phyloP scores from a whole-genome alignment of 192 early-diverging fungal genomes.

The Podila verticillata region DNA sequence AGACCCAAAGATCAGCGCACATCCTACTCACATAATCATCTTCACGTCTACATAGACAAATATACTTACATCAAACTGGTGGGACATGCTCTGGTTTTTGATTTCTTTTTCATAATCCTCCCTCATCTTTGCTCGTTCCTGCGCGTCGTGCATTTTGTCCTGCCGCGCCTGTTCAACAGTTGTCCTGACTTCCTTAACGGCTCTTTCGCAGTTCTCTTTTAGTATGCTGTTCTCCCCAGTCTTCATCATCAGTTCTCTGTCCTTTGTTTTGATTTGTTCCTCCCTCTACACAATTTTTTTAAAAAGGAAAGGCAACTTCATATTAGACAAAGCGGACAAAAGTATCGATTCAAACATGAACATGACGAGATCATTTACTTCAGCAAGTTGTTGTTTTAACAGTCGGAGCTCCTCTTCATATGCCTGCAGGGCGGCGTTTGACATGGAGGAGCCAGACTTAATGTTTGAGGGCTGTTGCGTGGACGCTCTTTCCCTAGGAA shows the following conservation, averaged over 20 bases:
- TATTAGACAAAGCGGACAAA: neutral
- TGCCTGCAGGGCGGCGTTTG: too few species aligned
- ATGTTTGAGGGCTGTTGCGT: too few species aligned
- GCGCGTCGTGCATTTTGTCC: neutral
- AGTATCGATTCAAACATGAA: neutral
- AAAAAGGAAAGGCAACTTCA: neutral
- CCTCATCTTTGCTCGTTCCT: conserved; percentile 15
- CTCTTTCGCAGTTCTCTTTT: conserved; percentile 14
- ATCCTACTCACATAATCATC: neutral
- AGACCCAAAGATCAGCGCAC: neutral
- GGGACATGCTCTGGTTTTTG: conserved; percentile 16
- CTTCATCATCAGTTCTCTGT: conserved; percentile 14
- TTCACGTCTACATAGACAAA: neutral
- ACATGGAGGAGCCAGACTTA: too few species aligned
- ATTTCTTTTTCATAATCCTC: conserved; percentile 22
- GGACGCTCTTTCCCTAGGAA: too few species aligned
- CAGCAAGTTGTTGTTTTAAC: too few species aligned
- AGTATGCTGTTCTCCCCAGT: conserved; percentile 17
- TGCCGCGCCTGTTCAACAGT: neutral
- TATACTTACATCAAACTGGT: conserved; percentile 29
- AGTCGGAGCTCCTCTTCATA: too few species aligned
- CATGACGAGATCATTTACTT: too few species aligned
- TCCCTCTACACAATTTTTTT: conserved; percentile 9
- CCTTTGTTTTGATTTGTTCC: conserved; percentile 4
- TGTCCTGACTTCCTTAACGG: neutral